Percentiles rank a stretch among this genome's conserved stretches.
Evolutionary conservation across 192 early-diverging fungal genomes (phyloP).

Genomic region (Geranomyces michiganensis): DNA sequence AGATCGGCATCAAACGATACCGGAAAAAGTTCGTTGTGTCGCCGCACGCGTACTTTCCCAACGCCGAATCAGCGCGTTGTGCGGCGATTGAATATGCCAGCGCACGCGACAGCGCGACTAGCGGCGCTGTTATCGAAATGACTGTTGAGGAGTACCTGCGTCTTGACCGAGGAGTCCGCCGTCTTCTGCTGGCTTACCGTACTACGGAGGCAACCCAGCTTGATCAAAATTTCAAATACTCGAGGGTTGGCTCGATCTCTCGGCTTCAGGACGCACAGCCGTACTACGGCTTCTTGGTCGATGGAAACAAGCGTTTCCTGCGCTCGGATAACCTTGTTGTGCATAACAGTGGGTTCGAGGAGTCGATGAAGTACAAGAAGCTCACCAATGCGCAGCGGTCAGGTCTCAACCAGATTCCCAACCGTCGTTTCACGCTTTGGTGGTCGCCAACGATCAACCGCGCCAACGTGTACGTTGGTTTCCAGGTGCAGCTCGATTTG

Average conservation of each 20-base stretch:
- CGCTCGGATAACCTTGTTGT: constrained; percentile 49
- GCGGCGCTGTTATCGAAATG: neutral
- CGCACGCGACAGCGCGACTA: too few relatives aligned
- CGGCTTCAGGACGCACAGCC: neutral
- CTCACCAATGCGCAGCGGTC: constrained; percentile 97
- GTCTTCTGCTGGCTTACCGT: neutral
- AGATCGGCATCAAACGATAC: too few relatives aligned
- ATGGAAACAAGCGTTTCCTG: constrained; percentile 59
- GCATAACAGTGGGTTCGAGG: constrained; percentile 41
- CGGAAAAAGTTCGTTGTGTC: constrained; percentile 1
- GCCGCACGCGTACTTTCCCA: neutral
- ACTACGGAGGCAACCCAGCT: neutral
- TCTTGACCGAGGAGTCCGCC: neutral
- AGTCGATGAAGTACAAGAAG: constrained; percentile 94
- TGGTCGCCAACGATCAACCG: constrained; percentile 98
- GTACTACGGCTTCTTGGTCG: constrained; percentile 48
- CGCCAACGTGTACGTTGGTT: constrained; percentile 98
- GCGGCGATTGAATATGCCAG: too few relatives aligned
- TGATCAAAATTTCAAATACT: neutral
- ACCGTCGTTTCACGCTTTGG: constrained; percentile 99
- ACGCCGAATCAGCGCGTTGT: too few relatives aligned
- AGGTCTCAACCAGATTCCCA: constrained; percentile 99
- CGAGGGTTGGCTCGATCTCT: neutral
- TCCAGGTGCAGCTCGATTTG: constrained; percentile 99
- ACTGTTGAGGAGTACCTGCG: neutral